Base-by-base conservation (phyloP, 2,329 filamentous ascomycete species). In the Stylonectria norvegica region DNA sequence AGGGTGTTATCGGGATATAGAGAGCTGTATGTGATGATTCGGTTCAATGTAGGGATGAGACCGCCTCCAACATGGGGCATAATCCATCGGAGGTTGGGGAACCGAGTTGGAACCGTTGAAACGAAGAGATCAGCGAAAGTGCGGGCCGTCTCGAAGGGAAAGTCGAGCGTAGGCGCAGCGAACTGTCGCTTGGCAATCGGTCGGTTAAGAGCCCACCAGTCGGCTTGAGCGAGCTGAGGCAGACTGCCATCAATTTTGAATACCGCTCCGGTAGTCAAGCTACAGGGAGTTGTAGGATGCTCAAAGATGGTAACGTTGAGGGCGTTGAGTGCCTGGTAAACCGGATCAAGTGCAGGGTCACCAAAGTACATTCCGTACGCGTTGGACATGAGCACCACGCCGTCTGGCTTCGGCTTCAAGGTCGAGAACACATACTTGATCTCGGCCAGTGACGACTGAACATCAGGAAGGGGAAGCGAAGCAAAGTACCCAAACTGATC, bases 361-460 rank as follows among this genome's bases (percentile, higher is more conserved):
- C 76, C 76, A 1, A 78, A 56, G 49, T 79, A 79, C 10, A 66
- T 49, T 5, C 75, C 75, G 33, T 75, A 68, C 17, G 66, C 66
- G 42, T 79, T 80, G 2, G 75, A 75, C 51, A 75, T 47, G 4
- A 79, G 50, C 1, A 65, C 66, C 34, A 78, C 68, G 1, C 76
- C 76, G 44, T 78, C 73, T 1, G 69, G 71, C 25, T 40, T 48
- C 0, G 53, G 48, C 5, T 69, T 65, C 20, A 68, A 49, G 23
- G 70, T 61, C 8, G 61, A 56, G 3, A 69, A 55, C 2, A 64
- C 66, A 3, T 58, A 55, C 1, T 66, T 63, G 20, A 79, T 73
- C 48, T 80, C 76, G 3, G 52, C 47, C 5, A 79, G 52, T 5
- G 67, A 62, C 3, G 66, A 67, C 2, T 67, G 49, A 0, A 78